phyloP scores from a whole-genome alignment of 768 basidiomycete species.

The Lyophyllum atratum region DNA sequence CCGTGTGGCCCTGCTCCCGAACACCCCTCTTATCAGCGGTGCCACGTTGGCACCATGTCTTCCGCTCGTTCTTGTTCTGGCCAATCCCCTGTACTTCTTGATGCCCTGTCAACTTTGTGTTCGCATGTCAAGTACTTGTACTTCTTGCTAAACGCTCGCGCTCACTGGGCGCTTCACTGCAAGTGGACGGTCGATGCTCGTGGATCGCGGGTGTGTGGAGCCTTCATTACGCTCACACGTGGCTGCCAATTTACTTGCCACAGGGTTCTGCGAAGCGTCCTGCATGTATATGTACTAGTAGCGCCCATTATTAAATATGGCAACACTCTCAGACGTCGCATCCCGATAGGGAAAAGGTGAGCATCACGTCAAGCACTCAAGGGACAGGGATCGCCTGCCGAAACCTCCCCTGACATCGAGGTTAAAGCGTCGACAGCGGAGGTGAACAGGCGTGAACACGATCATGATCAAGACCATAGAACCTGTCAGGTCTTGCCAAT shows the following conservation, averaged over 20 bases:
- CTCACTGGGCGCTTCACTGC: neutral
- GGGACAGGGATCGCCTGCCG: conserved; percentile 8
- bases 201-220: neutral
- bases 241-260: neutral
- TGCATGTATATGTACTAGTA: neutral
- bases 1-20: conserved; percentile 7
- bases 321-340: neutral
- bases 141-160: neutral
- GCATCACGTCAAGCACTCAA: conserved; percentile 3
- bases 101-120: conserved; percentile 10
- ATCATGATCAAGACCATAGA: conserved; percentile 5
- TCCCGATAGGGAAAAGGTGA: neutral
- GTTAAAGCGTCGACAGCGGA: neutral
- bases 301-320: no score
- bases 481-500: neutral
- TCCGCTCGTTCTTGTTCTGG: conserved; percentile 6
- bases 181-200: neutral
- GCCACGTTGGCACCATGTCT: conserved; percentile 16
- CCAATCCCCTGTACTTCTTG: conserved; percentile 6
- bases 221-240: neutral
- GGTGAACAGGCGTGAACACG: neutral
- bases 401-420: conserved; percentile 10
- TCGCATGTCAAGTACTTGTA: neutral
- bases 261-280: neutral
- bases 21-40: conserved; percentile 35